Evolutionary conservation across 352 stramenopile genomes (phyloP), one percentile per base, ranked within the genome.

Genomic region (Phytophthora citrophthora): DNA sequence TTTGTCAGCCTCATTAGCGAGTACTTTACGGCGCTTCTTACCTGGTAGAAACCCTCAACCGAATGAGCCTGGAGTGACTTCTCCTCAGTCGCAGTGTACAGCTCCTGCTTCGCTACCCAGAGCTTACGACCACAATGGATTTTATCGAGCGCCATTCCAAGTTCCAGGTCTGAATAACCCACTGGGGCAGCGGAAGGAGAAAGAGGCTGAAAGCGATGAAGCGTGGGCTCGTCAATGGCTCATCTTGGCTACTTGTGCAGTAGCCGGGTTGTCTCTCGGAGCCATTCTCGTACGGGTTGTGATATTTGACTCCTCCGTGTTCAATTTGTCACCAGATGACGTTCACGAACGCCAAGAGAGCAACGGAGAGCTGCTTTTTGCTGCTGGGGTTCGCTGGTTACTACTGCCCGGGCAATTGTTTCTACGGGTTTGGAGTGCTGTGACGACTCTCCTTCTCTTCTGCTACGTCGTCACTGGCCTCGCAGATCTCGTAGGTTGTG

Each of bases 401-500:
- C 41, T 85, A 32, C 43, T 86, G 0, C 79, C 79, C 6, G 76
- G 74, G 0, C 59, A 72, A 20, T 57, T 88, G 7, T 88, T 88
- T 27, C 16, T 81, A 5, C 76, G 79, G 1, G 50, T 73, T 1
- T 89, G 79, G 79, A 77, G 66, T 43, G 81, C 74, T 11, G 54
- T 81, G 27, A 63, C 64, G 6, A 57, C 79, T 41, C 68, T 74
- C 6, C 66, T 89, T 44, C 43, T 86, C 3, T 62, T 86, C 20
- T 89, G 79, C 62, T 77, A 86, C 29, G 57, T 78, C 0, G 54
- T 72, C 15, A 86, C 77, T 16, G 70, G 72, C 15, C n/a, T 81
- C 5, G 68, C 69, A 0, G 79, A 89, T 36, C 56, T 89, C 4
- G 64, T 70, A 23, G 79, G 60, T 10, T 74, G 79, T 61, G 72